These are phyloP conservation scores for Penicillium psychrofluorescens DNA, from an alignment of 495 filamentous ascomycete genomes.

Conservation along the genomic window DNA sequence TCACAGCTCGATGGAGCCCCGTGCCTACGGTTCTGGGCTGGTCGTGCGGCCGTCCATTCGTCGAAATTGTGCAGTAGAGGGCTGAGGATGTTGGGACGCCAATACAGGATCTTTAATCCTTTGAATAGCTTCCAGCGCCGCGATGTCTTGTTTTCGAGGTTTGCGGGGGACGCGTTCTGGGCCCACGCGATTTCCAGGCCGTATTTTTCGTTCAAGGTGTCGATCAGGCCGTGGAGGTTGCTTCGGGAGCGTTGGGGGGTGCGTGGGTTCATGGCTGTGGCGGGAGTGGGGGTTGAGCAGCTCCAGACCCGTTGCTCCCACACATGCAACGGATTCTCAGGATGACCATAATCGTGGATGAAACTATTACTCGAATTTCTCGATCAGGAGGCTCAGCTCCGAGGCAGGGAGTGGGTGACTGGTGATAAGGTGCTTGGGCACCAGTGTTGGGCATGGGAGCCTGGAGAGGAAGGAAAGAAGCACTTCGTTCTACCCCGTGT, in stretches of 20 bases:
- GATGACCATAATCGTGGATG: too few relatives aligned
- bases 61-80: slow-evolving; percentile 14
- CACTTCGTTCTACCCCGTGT: too few relatives aligned
- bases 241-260: slow-evolving; percentile 12
- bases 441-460: too few relatives aligned
- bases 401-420: too few relatives aligned
- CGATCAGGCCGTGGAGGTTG: slow-evolving; percentile 8
- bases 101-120: slow-evolving; percentile 13
- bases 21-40: too few relatives aligned
- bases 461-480: too few relatives aligned
- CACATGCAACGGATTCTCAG: too few relatives aligned
- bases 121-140: slow-evolving; percentile 8
- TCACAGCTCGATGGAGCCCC: too few relatives aligned
- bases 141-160: background rate
- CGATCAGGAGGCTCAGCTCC: too few relatives aligned
- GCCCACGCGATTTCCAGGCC: slow-evolving; percentile 18
- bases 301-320: too few relatives aligned
- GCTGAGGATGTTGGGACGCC: slow-evolving; percentile 6
- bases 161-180: slow-evolving; percentile 10
- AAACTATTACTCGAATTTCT: too few relatives aligned
- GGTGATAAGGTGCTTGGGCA: too few relatives aligned
- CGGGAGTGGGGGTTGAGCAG: background rate
- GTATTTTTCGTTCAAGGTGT: slow-evolving; percentile 18
- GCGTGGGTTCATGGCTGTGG: slow-evolving; percentile 3
- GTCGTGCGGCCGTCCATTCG: slow-evolving; percentile 13